Conservation (phyloP, 139 green algal genomes). For the Tetradesmus lagerheimii region DNA sequence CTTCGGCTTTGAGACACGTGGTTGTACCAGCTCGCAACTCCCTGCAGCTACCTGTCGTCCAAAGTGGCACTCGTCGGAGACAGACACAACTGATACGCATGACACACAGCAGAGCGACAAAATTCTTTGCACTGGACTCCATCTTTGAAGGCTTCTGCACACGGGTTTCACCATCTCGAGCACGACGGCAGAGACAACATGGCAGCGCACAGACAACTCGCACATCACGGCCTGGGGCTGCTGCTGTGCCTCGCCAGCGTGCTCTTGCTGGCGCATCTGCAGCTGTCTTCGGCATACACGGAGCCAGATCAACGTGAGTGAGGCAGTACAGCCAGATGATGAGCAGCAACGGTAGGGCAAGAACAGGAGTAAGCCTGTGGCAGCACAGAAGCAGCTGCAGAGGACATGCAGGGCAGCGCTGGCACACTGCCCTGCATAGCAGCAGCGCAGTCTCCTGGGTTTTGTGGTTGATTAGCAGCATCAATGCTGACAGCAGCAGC, state of each 20-base stretch:
- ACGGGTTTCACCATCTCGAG: too few relatives aligned
- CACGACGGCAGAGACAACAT: neutral
- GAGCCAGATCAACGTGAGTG: constrained; percentile 39
- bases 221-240: neutral
- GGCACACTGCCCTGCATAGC: too few relatives aligned
- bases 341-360: too few relatives aligned
- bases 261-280: neutral
- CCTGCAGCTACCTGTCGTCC: neutral
- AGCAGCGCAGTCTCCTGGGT: too few relatives aligned
- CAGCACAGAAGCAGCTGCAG: too few relatives aligned
- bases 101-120: neutral
- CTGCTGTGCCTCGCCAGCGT: neutral
- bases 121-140: too few relatives aligned
- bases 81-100: neutral
- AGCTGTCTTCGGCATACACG: neutral
- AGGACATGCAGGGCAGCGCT: too few relatives aligned
- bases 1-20: too few relatives aligned
- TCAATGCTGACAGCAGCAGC: neutral
- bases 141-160: too few relatives aligned
- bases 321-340: too few relatives aligned
- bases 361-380: neutral
- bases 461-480: too few relatives aligned
- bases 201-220: neutral
- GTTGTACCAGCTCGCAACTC: neutral
- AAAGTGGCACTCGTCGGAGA: neutral